Evolutionary conservation across 768 basidiomycete genomes (phyloP).

Genomic region (Rhodotorula diobovata): DNA sequence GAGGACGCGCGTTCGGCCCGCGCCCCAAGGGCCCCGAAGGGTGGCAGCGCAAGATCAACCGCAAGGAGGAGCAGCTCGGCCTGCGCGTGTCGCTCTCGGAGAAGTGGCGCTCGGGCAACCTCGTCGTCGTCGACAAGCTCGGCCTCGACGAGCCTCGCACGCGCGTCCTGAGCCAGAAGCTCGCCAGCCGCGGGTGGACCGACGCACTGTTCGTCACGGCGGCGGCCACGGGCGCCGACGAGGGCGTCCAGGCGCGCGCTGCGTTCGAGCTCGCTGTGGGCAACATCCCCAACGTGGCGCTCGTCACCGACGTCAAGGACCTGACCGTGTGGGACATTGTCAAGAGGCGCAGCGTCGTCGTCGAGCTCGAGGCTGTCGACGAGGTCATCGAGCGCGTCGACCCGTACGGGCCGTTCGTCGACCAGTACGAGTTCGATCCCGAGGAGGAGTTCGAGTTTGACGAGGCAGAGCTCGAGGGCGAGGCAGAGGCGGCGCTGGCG

Average conservation of each 20-base stretch:
- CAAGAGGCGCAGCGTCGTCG: slow-evolving; percentile 71
- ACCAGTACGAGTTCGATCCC: slow-evolving; percentile 14
- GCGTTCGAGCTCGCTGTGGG: slow-evolving; percentile 58
- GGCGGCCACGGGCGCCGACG: too few species aligned
- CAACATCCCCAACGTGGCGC: slow-evolving; percentile 67
- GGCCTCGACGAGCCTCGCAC: slow-evolving; percentile 73
- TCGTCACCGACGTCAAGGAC: slow-evolving; percentile 59
- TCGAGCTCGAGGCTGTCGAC: slow-evolving; percentile 80
- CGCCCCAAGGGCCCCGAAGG: slow-evolving; percentile 65
- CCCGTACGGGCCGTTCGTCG: slow-evolving; percentile 56
- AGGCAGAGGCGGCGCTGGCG: slow-evolving; percentile 8
- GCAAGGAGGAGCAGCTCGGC: slow-evolving; percentile 88
- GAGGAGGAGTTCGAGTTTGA: slow-evolving; percentile 21
- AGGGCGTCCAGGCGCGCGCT: slow-evolving; percentile 24
- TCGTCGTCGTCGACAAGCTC: slow-evolving; percentile 70
- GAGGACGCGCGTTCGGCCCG: slow-evolving; percentile 87
- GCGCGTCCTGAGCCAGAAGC: slow-evolving; percentile 59
- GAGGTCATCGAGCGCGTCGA: slow-evolving; percentile 51
- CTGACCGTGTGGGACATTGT: slow-evolving; percentile 76
- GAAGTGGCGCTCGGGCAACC: slow-evolving; percentile 66
- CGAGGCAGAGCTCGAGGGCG: background rate
- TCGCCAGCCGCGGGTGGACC: slow-evolving; percentile 62
- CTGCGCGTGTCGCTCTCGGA: slow-evolving; percentile 82
- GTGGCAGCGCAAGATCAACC: slow-evolving; percentile 84
- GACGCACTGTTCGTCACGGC: slow-evolving; percentile 70